Evolutionary conservation across 2,329 filamentous ascomycete species (phyloP).

Genomic region (Colletotrichum kahawae): DNA sequence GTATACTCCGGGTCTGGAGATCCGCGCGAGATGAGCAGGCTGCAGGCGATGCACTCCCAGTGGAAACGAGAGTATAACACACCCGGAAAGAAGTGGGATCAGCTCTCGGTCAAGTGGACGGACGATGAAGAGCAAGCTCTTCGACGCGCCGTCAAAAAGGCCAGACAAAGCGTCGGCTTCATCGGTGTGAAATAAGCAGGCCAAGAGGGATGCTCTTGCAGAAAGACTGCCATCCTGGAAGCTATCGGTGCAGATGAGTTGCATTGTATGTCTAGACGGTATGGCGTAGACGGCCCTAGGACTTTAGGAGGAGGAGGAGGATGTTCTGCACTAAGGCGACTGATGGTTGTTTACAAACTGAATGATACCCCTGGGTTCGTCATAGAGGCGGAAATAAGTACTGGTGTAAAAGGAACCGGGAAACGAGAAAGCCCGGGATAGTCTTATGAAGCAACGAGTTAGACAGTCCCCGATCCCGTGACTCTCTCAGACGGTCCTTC

Average conservation of each 20-base stretch:
- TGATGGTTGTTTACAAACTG: neutral
- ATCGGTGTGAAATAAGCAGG: conserved; percentile 64
- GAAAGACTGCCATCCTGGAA: neutral
- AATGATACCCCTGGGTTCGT: conserved; percentile 6
- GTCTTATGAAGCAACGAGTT: neutral
- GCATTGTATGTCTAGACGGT: neutral
- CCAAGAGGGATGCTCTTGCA: neutral
- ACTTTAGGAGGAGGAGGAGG: neutral
- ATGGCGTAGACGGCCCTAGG: neutral
- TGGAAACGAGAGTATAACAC: conserved; percentile 70
- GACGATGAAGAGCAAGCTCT: conserved; percentile 69
- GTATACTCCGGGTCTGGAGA: conserved; percentile 71
- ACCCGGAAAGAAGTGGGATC: conserved; percentile 68
- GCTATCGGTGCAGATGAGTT: neutral
- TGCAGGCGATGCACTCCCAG: conserved; percentile 64
- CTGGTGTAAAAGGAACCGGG: neutral
- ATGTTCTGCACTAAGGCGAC: neutral
- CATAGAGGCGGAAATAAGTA: neutral
- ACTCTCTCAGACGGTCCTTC: neutral
- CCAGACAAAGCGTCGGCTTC: conserved; percentile 68
- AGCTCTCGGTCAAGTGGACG: conserved; percentile 71
- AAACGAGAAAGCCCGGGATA: neutral
- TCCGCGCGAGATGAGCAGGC: conserved; percentile 67
- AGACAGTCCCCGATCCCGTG: neutral
- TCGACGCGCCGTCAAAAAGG: conserved; percentile 58